These are phyloP conservation scores for Rhodotorula sp. DNA, from an alignment of 1,284 basidiomycete species.

Conservation along the genomic window DNA sequence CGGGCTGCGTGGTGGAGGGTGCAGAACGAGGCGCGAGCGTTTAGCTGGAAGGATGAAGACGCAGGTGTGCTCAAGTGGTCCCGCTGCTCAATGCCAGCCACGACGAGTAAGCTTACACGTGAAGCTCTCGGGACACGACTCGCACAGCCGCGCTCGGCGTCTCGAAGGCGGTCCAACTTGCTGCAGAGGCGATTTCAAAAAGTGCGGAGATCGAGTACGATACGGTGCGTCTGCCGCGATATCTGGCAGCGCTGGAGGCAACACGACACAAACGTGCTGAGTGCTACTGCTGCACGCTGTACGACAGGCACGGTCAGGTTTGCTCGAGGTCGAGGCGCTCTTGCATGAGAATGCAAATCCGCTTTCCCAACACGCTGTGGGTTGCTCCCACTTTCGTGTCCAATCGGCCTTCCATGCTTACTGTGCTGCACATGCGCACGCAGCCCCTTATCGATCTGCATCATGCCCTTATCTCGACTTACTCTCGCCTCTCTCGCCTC, in stretches of 20 bases:
- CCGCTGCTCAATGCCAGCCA: slow-evolving; percentile 2
- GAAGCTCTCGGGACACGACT: slow-evolving; percentile 4
- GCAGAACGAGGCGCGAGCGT: slow-evolving; percentile 70
- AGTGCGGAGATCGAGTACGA: slow-evolving; percentile 76
- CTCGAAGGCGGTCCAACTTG: slow-evolving; percentile 75
- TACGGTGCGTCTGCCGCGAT: slow-evolving; percentile 58
- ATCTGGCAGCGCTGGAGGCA: too few species aligned
- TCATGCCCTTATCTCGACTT: slow-evolving; percentile 56
- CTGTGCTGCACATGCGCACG: background rate
- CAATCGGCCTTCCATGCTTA: background rate
- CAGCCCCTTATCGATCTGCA: slow-evolving; percentile 72
- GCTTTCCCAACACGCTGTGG: slow-evolving; percentile 65
- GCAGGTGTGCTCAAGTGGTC: slow-evolving; percentile 54
- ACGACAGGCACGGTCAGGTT: slow-evolving; percentile 65
- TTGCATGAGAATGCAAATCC: slow-evolving; percentile 75
- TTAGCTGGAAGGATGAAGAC: slow-evolving; percentile 80
- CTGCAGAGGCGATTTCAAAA: slow-evolving; percentile 68
- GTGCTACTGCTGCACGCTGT: background rate
- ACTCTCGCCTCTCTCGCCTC: slow-evolving; percentile 9
- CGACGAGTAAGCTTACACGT: background rate
- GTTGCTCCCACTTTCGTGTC: slow-evolving; percentile 24
- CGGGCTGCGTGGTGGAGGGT: slow-evolving; percentile 46
- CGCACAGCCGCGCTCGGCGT: slow-evolving; percentile 57
- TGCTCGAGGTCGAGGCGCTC: slow-evolving; percentile 70
- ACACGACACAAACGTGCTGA: too few species aligned